Evolutionary conservation across 495 filamentous ascomycete genomes (phyloP), one percentile per base, ranked within the genome.

Genomic region (Talaromyces thailandensis): DNA sequence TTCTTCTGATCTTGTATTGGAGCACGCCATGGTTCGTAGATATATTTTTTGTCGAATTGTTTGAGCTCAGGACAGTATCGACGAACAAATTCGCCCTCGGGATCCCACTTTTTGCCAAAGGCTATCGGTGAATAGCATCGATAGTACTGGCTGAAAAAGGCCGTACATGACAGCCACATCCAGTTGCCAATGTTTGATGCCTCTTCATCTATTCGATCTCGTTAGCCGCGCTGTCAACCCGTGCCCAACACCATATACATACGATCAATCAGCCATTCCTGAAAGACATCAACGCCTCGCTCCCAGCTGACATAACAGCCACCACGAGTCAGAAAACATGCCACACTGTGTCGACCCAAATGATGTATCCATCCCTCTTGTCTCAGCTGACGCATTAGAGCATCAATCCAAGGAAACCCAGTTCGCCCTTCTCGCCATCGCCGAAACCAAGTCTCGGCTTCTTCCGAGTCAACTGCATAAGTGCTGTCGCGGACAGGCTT

Each of bases 281-380:
- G 86, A 52, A 91, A 91, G 0, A 89, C 87, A 25, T 87, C 86
- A 3, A 86, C 87, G 0, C 87, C 88, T 23, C 87, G 79, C 67
- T 90, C 87, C 87, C 87, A 91, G 64, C 81, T 79, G 29, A 91
- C 77, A 64, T 89, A 91, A 69, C 86, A 88, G 9, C 87, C 87
- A 23, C 88, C 87, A 4, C 88, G 76, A 1, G 87, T 91, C 32
- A 90, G 73, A 68, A 91, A 89, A 64, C 85, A 90, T 4, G 87
- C 88, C 1, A 91, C 85, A 58, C 85, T 81, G 64, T 91, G 88
- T 16, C 87, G 81, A 1, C 85, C 87, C 0, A 89, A 78, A 65
- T 90, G 88, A 66, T 90, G 87, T 40, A 91, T 88, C 87, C 86
- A 91, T 18, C 88, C 87, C 67, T 89, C 86, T 2, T 69, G 65